Base-by-base conservation (phyloP, 1,284 basidiomycete genomes). In the Singerocomus inundabilis region DNA sequence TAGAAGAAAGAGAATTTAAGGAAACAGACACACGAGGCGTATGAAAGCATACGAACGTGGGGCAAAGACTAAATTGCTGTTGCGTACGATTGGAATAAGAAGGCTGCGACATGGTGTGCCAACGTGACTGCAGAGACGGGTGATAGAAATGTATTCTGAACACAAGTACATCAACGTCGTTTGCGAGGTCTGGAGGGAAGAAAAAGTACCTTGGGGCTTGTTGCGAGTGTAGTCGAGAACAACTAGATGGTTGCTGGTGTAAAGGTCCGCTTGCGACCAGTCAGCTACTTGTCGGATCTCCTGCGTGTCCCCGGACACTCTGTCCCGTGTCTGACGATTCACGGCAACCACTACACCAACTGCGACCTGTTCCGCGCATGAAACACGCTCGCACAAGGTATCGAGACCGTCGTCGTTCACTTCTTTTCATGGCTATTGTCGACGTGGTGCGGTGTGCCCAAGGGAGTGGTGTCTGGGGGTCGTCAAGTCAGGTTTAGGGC, bases 61-160 rank as follows among this genome's bases (percentile, higher is more conserved):
- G 86, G 87, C 88, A 79, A 84, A 86, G 83, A 91, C 87, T 91
- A 91, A 80, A 91, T 81, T 81, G 80, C 61, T 76, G 79, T 77
- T 86, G 82, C 65, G 74, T 73, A 70, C 77, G 74, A 85, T 82
- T 88, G 62, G 81, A 81, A 75, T 82, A 80, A 40, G 69, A 72
- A 63, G 73, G 69, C 71, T 78, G 80, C 75, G 84, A 87, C 85
- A 88, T 89, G 74, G 63, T 72, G 69, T 84, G 85, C 88, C 88
- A 89, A 89, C 81, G 87, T 89, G 82, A 69, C 75, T 63, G 57
- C 55, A 48, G 18, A 52, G 3, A 40, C 25, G 46, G 35, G 44
- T 51, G 51, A 53, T 39, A n/a, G 1, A 44, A 24, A 25, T n/a
- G 30, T 41, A 36, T 52, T 64, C 28, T 8, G 31, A 13, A 40